These are phyloP conservation scores for Ascochyta pisi DNA, from an alignment of 2,329 filamentous ascomycete species.

Conservation along the genomic window DNA sequence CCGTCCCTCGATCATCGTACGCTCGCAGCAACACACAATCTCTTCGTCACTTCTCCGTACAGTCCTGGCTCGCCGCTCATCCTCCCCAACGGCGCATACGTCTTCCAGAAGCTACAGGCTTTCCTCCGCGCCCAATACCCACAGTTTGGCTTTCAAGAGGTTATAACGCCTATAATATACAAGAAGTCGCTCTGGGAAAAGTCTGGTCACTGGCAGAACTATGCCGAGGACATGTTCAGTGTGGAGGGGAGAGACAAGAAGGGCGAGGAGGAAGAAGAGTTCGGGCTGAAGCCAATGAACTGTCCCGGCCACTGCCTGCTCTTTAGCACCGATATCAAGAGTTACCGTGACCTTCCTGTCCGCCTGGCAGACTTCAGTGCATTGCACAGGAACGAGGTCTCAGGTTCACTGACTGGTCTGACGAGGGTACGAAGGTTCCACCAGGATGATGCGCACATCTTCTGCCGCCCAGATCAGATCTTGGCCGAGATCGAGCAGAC, in stretches of 20 bases:
- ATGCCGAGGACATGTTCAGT: constrained; percentile 90
- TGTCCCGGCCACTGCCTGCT: constrained; percentile 88
- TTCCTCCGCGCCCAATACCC: constrained; percentile 86
- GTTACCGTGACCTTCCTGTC: constrained; percentile 81
- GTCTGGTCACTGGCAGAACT: constrained; percentile 88
- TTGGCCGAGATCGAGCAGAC: constrained; percentile 75
- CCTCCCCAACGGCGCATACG: constrained; percentile 77
- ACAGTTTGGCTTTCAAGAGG: constrained; percentile 84
- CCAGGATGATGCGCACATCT: constrained; percentile 91
- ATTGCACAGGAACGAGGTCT: constrained; percentile 85
- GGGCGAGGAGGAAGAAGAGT: constrained; percentile 70
- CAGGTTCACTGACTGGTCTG: constrained; percentile 79
- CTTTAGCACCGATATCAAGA: constrained; percentile 75
- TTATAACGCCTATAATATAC: constrained; percentile 89
- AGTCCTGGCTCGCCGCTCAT: constrained; percentile 88
- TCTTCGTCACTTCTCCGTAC: constrained; percentile 80
- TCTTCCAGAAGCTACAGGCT: constrained; percentile 83
- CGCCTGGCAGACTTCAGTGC: constrained; percentile 88
- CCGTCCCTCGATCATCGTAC: constrained; percentile 58
- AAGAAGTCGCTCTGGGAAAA: constrained; percentile 86
- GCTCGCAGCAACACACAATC: constrained; percentile 65
- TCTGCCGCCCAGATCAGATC: constrained; percentile 80
- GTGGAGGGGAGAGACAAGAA: constrained; percentile 66
- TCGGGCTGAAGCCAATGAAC: constrained; percentile 91
- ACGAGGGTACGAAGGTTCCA: constrained; percentile 87